These are phyloP conservation scores for Orbilia brochopaga DNA, from an alignment of 2,329 filamentous ascomycete species.

Conservation along the genomic window DNA sequence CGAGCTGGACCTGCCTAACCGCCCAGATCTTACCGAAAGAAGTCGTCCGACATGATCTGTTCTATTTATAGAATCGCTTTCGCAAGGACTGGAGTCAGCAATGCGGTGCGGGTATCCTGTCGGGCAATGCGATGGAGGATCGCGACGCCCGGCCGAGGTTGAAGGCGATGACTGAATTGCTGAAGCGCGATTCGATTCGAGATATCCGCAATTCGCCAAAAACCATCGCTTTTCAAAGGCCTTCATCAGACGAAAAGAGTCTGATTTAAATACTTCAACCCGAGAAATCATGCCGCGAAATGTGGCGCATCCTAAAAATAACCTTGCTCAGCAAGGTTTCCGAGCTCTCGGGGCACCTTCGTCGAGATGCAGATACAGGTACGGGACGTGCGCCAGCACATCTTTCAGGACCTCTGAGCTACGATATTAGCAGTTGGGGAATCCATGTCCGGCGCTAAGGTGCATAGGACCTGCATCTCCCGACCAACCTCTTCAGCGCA, in stretches of 20 bases:
- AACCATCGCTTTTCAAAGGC: background rate
- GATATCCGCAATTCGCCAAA: too few relatives aligned
- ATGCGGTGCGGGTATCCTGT: background rate
- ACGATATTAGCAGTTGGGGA: constrained; percentile 44
- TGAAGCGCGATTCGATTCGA: too few relatives aligned
- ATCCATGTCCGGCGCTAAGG: constrained; percentile 51
- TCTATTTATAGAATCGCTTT: constrained; percentile 44
- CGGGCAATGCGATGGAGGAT: background rate
- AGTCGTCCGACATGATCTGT: constrained; percentile 26
- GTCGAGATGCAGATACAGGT: constrained; percentile 20
- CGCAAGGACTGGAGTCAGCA: background rate
- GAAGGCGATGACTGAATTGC: too few relatives aligned
- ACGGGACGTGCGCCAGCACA: constrained; percentile 36
- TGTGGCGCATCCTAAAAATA: constrained; percentile 50
- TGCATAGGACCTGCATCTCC: constrained; percentile 49
- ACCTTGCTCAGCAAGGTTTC: constrained; percentile 34
- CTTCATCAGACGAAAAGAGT: background rate
- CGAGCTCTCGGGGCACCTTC: constrained; percentile 7
- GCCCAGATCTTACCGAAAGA: constrained; percentile 51
- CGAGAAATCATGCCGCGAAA: constrained; percentile 5
- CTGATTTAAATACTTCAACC: background rate
- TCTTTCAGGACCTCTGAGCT: constrained; percentile 31
- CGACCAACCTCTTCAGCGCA: constrained; percentile 10
- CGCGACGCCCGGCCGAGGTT: background rate
- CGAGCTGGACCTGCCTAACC: constrained; percentile 48